phyloP scores from a whole-genome alignment of 2,329 filamentous ascomycete species.

The Didymella lethalis region DNA sequence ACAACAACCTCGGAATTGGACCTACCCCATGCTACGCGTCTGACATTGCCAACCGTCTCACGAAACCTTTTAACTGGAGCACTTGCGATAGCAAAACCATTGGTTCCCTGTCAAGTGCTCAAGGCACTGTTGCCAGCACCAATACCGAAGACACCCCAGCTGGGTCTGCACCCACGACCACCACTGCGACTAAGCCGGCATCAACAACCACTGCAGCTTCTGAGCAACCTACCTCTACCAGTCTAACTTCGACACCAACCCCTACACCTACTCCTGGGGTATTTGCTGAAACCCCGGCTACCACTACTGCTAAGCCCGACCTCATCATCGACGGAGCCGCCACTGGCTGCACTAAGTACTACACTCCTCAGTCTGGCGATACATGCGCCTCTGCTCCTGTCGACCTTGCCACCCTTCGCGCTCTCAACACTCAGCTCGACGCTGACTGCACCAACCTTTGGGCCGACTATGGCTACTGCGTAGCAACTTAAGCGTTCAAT shows the following conservation, averaged over 20 bases:
- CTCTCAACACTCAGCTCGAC: conserved; percentile 45
- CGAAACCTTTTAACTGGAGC: conserved; percentile 37
- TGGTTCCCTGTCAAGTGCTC: conserved; percentile 10
- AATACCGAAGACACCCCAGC: neutral
- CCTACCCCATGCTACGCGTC: conserved; percentile 60
- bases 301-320: conserved; percentile 6
- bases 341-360: conserved; percentile 42
- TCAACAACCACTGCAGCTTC: neutral
- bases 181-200: neutral
- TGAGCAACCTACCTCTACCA: neutral
- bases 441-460: conserved; percentile 49
- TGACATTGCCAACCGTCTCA: conserved; percentile 61
- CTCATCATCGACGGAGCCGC: conserved; percentile 26
- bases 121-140: conserved; percentile 5
- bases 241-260: neutral
- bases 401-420: conserved; percentile 36
- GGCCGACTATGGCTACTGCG: conserved; percentile 50
- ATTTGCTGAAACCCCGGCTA: conserved; percentile 1
- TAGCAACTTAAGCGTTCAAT: conserved; percentile 15
- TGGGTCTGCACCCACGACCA: conserved; percentile 11
- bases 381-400: conserved; percentile 44
- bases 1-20: conserved; percentile 52
- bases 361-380: conserved; percentile 43
- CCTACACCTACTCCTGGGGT: conserved; percentile 3
- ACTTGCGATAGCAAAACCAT: conserved; percentile 26